Evolutionary conservation across 257 asterid genomes (phyloP).

Genomic region (Echium plantagineum): DNA sequence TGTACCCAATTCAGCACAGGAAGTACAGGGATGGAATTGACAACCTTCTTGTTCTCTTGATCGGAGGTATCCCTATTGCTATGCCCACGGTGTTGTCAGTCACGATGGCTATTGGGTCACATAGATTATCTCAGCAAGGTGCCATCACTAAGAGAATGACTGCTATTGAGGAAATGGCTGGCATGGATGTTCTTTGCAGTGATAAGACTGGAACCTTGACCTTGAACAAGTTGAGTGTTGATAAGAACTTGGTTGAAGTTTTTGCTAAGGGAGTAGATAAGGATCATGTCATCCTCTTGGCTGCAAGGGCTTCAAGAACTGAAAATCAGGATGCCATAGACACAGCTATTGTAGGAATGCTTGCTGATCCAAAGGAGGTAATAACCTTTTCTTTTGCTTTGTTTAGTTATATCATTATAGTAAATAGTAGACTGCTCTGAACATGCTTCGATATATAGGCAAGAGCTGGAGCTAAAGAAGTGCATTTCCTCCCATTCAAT

Average conservation of each 20-base stretch:
- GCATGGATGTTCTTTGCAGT: constrained; percentile 94
- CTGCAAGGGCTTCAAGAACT: constrained; percentile 84
- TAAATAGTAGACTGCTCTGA: neutral
- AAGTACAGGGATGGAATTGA: constrained; percentile 79
- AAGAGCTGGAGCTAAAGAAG: constrained; percentile 74
- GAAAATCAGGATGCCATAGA: constrained; percentile 98
- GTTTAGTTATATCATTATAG: neutral
- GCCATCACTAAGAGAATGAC: constrained; percentile 98
- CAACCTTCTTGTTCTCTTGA: constrained; percentile 85
- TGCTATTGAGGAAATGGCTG: constrained; percentile 96
- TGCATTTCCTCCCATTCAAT: constrained; percentile 89
- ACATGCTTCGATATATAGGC: constrained; percentile 35
- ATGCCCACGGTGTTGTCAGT: constrained; percentile 95
- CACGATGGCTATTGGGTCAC: constrained; percentile 99
- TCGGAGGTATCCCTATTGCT: constrained; percentile 95
- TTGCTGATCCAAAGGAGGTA: constrained; percentile 99
- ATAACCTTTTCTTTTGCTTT: neutral
- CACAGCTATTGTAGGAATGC: constrained; percentile 82
- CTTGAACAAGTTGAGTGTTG: constrained; percentile 72
- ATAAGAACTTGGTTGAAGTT: constrained; percentile 66
- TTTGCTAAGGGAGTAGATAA: constrained; percentile 78
- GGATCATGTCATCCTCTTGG: constrained; percentile 63
- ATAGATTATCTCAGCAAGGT: constrained; percentile 93
- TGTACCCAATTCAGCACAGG: constrained; percentile 94
- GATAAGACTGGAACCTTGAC: constrained; percentile 96